Percentiles rank a stretch among this genome's conserved stretches.
Conservation (phyloP, 2,329 filamentous ascomycete genomes). For the Emericellopsis cladophorae region DNA sequence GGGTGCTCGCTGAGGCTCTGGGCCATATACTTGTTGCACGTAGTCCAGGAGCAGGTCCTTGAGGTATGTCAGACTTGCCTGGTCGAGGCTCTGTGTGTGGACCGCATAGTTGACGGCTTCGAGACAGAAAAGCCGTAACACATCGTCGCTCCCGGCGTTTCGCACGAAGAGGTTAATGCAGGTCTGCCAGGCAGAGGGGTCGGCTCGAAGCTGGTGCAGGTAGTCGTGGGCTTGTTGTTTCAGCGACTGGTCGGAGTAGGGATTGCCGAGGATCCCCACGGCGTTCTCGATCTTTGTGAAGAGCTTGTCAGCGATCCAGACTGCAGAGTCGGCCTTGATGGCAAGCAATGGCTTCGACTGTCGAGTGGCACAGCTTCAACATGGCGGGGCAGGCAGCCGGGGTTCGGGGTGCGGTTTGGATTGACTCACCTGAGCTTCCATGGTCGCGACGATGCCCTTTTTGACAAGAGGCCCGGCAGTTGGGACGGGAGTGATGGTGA, state of each 20-base stretch:
- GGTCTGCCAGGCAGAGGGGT: slow-evolving; percentile 81
- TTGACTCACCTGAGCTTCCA: slow-evolving; percentile 3
- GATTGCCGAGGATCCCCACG: slow-evolving; percentile 87
- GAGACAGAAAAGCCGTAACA: slow-evolving; percentile 78
- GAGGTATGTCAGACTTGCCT: slow-evolving; percentile 58
- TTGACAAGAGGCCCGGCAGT: neutral
- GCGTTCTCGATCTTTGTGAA: slow-evolving; percentile 70
- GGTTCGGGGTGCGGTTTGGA: neutral
- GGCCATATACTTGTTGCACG: slow-evolving; percentile 61
- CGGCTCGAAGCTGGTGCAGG: slow-evolving; percentile 63
- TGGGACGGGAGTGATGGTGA: neutral
- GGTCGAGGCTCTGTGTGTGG: slow-evolving; percentile 65
- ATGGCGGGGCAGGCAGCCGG: neutral
- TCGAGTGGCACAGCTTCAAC: no score
- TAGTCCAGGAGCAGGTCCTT: slow-evolving; percentile 76
- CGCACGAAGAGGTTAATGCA: slow-evolving; percentile 79
- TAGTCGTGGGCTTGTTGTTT: slow-evolving; percentile 77
- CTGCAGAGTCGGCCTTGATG: no score
- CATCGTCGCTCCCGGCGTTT: slow-evolving; percentile 62
- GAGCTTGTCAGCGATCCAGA: slow-evolving; percentile 4
- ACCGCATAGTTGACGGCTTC: slow-evolving; percentile 91
- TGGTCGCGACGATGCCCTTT: neutral
- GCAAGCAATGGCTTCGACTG: no score
- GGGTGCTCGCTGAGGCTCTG: slow-evolving; percentile 40
- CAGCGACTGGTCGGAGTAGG: slow-evolving; percentile 58